These are phyloP conservation scores for Wickerhamomyces bovis DNA, from an alignment of 805 yeast species.

Conservation along the genomic window DNA sequence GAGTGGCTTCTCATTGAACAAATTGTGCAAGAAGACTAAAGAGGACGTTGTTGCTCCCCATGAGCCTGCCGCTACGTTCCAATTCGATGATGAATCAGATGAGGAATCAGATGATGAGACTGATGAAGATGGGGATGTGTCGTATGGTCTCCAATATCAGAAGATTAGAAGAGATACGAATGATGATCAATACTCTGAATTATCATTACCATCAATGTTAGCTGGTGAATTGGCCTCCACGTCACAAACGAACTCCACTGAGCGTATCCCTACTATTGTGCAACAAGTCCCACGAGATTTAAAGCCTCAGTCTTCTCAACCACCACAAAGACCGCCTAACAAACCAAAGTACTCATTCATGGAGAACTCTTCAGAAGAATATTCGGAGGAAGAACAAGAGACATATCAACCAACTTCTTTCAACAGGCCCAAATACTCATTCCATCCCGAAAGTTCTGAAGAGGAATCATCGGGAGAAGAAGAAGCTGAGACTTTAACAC, in stretches of 20 bases:
- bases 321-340: slow-evolving; percentile 2
- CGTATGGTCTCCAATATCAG: slow-evolving; percentile 9
- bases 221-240: slow-evolving; percentile 6
- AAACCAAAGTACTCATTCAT: slow-evolving; percentile 23
- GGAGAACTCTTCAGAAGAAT: slow-evolving; percentile 12
- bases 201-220: slow-evolving; percentile 13
- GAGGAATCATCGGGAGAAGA: slow-evolving; percentile 1
- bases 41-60: slow-evolving; percentile 20
- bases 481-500: slow-evolving; percentile 2
- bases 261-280: not conserved
- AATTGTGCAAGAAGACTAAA: slow-evolving; percentile 5
- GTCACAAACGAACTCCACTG: not conserved
- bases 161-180: slow-evolving; percentile 1
- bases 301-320: not conserved
- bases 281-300: not conserved
- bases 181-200: slow-evolving; percentile 7
- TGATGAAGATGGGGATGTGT: slow-evolving; percentile 5
- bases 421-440: slow-evolving; percentile 21
- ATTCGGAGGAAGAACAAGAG: not conserved
- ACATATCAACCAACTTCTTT: not conserved
- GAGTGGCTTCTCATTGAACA: slow-evolving; percentile 16
- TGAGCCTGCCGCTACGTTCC: slow-evolving; percentile 8
- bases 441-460: slow-evolving; percentile 1
- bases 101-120: slow-evolving; percentile 5
- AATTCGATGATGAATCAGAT: slow-evolving; percentile 3